Evolutionary conservation across 352 stramenopile species (phyloP), one percentile per base, ranked within the genome.

Genomic region (Phytophthora europaea): DNA sequence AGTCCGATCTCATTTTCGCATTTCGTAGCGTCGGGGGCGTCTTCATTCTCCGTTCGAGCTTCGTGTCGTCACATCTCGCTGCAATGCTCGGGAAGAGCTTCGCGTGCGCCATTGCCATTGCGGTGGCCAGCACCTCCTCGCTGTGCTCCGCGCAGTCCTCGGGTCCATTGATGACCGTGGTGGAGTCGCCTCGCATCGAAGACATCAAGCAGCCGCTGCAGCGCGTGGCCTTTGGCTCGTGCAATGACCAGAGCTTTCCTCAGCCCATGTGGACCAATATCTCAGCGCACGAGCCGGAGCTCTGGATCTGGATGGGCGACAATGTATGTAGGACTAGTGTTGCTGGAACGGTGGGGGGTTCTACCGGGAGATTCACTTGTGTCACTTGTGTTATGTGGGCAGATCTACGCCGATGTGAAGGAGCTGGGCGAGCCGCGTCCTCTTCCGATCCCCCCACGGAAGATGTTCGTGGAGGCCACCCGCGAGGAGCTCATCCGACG

Each of bases 261-360:
- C 88, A 97, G 73, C 88, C 89, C 31, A 77, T 97, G 66, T 97
- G 90, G 90, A 34, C 66, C 9, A 78, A 74, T 26, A 95, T 97
- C 55, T 72, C 74, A 10, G 70, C 69, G 3, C 78, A 93, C 48
- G 55, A 91, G 12, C 86, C 88, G 2, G 83, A 97, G 31, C 74
- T 95, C 13, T 97, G 87, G 87, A 33, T 97, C 67, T 97, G 90
- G 90, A 93, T 97, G 85, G 90, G 90, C 70, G 90, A 97, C 78
- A 96, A 95, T 54, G 89, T 96, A 60, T 22, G 67, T 20, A 50
- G 28, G 18, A 26, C 15, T 16, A 18, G 10, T 8, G 20, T 23
- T n/a, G 6, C 15, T 33, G 64, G 69, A 23, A 12, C 6, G 43
- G 5, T 50, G n/a, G 34, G 28, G 4, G 40, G 40, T 48, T 48